phyloP scores from a whole-genome alignment of 2,329 filamentous ascomycete species.

The Thielaviopsis musarum region DNA sequence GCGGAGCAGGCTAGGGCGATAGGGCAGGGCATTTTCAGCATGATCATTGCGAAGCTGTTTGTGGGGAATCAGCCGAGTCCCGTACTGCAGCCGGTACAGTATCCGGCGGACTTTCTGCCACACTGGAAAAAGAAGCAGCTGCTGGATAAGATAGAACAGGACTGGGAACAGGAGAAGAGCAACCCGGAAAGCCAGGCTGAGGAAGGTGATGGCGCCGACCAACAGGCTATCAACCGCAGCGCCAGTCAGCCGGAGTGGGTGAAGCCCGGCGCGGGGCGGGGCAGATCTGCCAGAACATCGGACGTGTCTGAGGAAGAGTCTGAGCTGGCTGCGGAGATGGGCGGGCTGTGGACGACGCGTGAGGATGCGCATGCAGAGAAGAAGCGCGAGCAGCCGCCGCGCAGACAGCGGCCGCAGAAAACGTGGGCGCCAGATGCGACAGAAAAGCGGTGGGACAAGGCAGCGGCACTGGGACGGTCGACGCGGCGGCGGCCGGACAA shows the following conservation, averaged over 20 bases:
- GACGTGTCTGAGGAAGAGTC: neutral
- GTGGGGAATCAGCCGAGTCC: neutral
- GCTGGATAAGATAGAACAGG: constrained; percentile 2
- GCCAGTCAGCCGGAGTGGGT: neutral
- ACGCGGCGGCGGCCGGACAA: neutral
- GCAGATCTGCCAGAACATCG: neutral
- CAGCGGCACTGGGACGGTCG: neutral
- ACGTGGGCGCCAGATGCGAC: neutral
- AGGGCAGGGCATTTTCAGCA: constrained; percentile 4
- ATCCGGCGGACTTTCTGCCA: constrained; percentile 6
- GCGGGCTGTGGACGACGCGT: neutral
- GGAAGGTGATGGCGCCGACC: neutral
- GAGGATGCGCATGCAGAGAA: neutral
- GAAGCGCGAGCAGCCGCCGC: neutral
- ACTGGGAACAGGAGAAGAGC: neutral
- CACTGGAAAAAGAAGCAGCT: constrained; percentile 7
- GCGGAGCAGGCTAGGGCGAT: neutral
- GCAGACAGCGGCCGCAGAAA: neutral
- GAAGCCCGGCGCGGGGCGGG: neutral
- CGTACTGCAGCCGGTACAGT: constrained; percentile 5
- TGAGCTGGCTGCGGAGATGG: neutral
- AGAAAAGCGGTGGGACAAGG: neutral
- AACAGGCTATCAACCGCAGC: neutral
- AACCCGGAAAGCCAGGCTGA: neutral
- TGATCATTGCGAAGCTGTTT: neutral